Conservation (phyloP, 73 alveolate species). For the Stentor roeselii region DNA sequence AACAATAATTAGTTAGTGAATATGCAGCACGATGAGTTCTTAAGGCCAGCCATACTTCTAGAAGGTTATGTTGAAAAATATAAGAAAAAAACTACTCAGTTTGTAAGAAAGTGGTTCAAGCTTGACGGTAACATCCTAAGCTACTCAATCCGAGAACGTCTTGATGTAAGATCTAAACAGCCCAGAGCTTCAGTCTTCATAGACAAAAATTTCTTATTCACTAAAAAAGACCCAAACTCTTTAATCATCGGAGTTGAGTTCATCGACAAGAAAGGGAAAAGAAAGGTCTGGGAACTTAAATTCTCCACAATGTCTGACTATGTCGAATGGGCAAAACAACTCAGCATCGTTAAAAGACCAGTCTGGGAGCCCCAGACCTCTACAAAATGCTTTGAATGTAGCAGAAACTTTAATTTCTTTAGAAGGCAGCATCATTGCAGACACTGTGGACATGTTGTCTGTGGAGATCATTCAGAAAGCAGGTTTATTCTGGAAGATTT, state of each 20-base stretch:
- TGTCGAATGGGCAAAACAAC: background rate
- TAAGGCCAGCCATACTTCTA: background rate
- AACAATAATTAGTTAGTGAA: too few relatives aligned
- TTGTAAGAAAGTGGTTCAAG: background rate
- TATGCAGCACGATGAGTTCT: constrained; percentile 7
- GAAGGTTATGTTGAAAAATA: background rate
- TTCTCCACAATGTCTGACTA: background rate
- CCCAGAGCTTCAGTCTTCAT: background rate
- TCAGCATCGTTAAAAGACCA: background rate
- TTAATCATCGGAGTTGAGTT: background rate
- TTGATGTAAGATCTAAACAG: background rate
- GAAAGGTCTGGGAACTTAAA: background rate
- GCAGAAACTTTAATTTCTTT: background rate
- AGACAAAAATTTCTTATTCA: background rate
- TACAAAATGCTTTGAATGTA: background rate
- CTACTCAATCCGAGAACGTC: background rate
- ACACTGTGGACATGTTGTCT: background rate
- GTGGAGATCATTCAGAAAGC: background rate
- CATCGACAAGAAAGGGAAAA: background rate
- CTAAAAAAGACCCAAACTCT: background rate
- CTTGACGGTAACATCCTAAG: background rate
- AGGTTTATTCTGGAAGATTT: background rate
- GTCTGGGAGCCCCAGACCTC: background rate
- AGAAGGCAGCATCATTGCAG: constrained; percentile 24
- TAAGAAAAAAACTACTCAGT: background rate